These are phyloP conservation scores for Neofusicoccum sp. DNA, from an alignment of 2,329 filamentous ascomycete species.

Conservation along the genomic window DNA sequence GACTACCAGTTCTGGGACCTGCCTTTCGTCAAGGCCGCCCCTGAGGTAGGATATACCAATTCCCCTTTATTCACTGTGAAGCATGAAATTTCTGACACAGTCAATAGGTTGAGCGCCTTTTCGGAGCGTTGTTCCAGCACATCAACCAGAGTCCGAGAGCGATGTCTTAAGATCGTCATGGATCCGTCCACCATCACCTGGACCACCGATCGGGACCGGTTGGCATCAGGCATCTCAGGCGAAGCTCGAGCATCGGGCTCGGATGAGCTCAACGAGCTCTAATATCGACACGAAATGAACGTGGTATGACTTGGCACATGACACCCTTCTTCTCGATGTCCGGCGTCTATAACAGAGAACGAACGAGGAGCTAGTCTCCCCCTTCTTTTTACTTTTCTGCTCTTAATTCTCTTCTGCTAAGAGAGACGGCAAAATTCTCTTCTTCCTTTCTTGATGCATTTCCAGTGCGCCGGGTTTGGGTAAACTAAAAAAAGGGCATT, in stretches of 20 bases:
- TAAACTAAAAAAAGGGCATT: slow-evolving; percentile 17
- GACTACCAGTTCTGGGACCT: slow-evolving; percentile 90
- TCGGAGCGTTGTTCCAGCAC: slow-evolving; percentile 46
- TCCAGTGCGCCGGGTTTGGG: slow-evolving; percentile 19
- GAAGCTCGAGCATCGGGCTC: background rate
- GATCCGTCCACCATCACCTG: background rate
- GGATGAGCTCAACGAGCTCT: background rate
- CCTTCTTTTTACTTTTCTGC: slow-evolving; percentile 10
- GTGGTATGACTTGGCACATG: slow-evolving; percentile 17
- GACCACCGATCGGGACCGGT: background rate
- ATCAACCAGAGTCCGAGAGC: slow-evolving; percentile 46
- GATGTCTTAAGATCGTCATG: slow-evolving; percentile 8
- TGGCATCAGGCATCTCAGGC: background rate
- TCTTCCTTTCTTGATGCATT: slow-evolving; percentile 18
- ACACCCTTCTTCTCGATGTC: slow-evolving; percentile 13
- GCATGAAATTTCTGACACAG: slow-evolving; percentile 5
- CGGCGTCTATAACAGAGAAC: slow-evolving; percentile 11
- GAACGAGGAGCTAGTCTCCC: slow-evolving; percentile 5
- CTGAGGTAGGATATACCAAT: slow-evolving; percentile 63
- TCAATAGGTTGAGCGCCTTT: slow-evolving; percentile 45
- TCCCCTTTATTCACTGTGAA: slow-evolving; percentile 17
- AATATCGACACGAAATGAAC: background rate
- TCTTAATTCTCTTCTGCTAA: slow-evolving; percentile 6
- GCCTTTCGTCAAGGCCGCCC: slow-evolving; percentile 84
- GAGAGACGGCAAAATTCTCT: slow-evolving; percentile 10